Percentiles rank a stretch among this genome's conserved stretches.
Conservation (phyloP, 2,329 filamentous ascomycete species). For the Fusarium annulatum region DNA sequence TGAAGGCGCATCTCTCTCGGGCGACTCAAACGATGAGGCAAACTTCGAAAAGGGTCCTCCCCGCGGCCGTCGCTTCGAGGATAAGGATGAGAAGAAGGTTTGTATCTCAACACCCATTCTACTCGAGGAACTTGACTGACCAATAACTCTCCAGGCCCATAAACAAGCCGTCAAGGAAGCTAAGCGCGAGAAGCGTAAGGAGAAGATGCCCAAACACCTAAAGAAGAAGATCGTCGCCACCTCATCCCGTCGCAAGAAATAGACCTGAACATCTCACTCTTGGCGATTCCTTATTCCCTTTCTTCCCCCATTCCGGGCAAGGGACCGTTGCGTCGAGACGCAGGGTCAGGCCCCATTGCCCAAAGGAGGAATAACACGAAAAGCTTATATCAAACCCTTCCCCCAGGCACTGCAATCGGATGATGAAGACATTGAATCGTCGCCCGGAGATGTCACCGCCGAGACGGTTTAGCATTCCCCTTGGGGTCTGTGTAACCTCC, state of each 20-base stretch:
- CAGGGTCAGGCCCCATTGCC: neutral
- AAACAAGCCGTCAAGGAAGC: constrained; percentile 95
- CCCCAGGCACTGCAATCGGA: constrained; percentile 51
- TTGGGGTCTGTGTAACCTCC: constrained; percentile 32
- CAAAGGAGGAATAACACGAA: constrained; percentile 1
- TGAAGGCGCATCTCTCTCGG: constrained; percentile 60
- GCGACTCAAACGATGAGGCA: constrained; percentile 61
- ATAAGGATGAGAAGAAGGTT: constrained; percentile 89
- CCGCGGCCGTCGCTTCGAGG: constrained; percentile 85
- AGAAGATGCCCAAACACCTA: constrained; percentile 95
- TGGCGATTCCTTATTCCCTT: neutral
- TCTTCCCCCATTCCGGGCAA: neutral
- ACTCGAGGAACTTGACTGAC: constrained; percentile 36
- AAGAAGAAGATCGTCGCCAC: constrained; percentile 87
- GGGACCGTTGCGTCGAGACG: constrained; percentile 14
- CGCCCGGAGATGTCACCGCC: constrained; percentile 33
- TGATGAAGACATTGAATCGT: constrained; percentile 58
- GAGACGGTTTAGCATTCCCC: constrained; percentile 45
- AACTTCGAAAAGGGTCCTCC: constrained; percentile 75
- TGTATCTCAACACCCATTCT: constrained; percentile 24
- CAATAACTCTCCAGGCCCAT: constrained; percentile 62
- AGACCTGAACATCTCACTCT: constrained; percentile 36
- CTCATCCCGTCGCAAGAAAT: constrained; percentile 72
- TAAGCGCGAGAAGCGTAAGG: constrained; percentile 91
- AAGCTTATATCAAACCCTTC: neutral